phyloP scores from a whole-genome alignment of 768 basidiomycete genomes.

The Auriscalpium orientale region DNA sequence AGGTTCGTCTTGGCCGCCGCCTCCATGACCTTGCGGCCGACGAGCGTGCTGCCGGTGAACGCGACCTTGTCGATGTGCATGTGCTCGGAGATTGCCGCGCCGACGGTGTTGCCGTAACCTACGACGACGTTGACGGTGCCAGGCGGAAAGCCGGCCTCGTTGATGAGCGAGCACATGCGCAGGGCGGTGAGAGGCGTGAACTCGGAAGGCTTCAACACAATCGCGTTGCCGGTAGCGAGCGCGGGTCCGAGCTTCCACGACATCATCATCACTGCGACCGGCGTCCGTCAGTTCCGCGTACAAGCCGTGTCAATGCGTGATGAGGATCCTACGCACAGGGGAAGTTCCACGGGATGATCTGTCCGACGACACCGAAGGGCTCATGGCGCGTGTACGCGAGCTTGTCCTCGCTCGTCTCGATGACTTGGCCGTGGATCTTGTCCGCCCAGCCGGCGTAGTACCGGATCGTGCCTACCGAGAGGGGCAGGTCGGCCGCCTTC shows the following conservation, averaged over 20 bases:
- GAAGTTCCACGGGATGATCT: slow-evolving; percentile 68
- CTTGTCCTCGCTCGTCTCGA: slow-evolving; percentile 49
- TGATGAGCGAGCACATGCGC: slow-evolving; percentile 34
- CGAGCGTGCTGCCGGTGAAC: slow-evolving; percentile 64
- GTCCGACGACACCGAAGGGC: slow-evolving; percentile 47
- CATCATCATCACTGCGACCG: slow-evolving; percentile 38
- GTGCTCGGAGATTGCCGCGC: slow-evolving; percentile 50
- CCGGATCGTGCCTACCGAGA: slow-evolving; percentile 42
- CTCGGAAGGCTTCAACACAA: slow-evolving; percentile 64
- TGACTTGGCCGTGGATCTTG: slow-evolving; percentile 70
- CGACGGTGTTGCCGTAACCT: slow-evolving; percentile 48
- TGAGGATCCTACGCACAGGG: slow-evolving; percentile 28
- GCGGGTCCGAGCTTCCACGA: slow-evolving; percentile 59
- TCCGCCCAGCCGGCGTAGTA: slow-evolving; percentile 93
- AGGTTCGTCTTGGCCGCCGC: slow-evolving; percentile 54
- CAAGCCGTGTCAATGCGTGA: background rate
- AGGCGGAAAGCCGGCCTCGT: slow-evolving; percentile 54
- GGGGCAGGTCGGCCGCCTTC: slow-evolving; percentile 39
- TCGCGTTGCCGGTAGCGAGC: slow-evolving; percentile 51
- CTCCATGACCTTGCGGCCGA: slow-evolving; percentile 57
- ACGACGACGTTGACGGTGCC: slow-evolving; percentile 57
- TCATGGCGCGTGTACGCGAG: slow-evolving; percentile 55
- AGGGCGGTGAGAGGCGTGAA: slow-evolving; percentile 54
- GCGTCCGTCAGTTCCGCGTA: background rate
- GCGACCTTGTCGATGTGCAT: slow-evolving; percentile 58